phyloP scores from a whole-genome alignment of 306 rosid genomes.

The Glycine latifolia region DNA sequence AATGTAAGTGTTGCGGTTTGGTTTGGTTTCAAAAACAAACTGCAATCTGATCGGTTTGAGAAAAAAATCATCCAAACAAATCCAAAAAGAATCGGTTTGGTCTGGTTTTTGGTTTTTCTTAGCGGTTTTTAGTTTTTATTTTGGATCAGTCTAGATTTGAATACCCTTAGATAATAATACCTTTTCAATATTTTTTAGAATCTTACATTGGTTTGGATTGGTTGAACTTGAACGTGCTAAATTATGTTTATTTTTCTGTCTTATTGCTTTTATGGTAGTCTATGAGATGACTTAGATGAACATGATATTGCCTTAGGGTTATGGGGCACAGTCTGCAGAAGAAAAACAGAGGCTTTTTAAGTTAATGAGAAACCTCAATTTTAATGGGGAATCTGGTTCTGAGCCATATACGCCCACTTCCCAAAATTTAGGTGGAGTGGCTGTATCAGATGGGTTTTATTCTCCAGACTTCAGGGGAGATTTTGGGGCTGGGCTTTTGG shows the following conservation, averaged over 20 bases:
- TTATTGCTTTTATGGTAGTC: constrained; percentile 28
- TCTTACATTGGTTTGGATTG: constrained; percentile 29
- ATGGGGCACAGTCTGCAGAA: constrained; percentile 96
- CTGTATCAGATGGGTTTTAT: constrained; percentile 70
- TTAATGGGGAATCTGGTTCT: constrained; percentile 90
- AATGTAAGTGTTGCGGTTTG: no score
- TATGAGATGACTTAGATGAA: constrained; percentile 36
- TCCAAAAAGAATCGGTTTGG: no score
- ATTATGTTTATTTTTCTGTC: constrained; percentile 7
- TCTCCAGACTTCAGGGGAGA: constrained; percentile 95
- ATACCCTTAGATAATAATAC: background rate
- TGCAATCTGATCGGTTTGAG: no score
- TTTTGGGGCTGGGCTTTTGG: constrained; percentile 96
- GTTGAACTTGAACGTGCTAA: constrained; percentile 8
- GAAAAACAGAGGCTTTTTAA: constrained; percentile 94
- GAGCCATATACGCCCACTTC: constrained; percentile 79
- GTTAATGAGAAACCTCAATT: constrained; percentile 91
- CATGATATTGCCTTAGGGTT: constrained; percentile 66
- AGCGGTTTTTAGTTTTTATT: no score
- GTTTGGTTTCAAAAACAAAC: no score
- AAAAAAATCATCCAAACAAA: no score
- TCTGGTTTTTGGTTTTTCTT: no score
- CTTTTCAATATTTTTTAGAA: constrained; percentile 1
- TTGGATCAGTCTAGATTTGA: no score
- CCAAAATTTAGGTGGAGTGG: constrained; percentile 65